These are phyloP conservation scores for Penicillium roqueforti DNA, from an alignment of 495 filamentous ascomycete genomes.

Conservation along the genomic window DNA sequence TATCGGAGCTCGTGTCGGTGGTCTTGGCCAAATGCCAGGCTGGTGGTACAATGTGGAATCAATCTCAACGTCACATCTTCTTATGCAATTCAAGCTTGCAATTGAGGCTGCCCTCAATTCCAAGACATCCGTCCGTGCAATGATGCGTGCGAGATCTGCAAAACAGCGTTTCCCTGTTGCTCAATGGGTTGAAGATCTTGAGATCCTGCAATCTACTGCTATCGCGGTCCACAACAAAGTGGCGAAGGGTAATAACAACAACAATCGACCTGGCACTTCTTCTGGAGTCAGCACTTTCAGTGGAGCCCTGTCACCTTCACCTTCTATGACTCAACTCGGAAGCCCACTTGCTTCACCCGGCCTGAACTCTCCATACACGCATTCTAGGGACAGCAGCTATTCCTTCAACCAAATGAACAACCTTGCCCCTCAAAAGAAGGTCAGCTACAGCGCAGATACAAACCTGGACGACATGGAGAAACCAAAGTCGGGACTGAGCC, in stretches of 20 bases:
- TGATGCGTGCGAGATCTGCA: slow-evolving; percentile 70
- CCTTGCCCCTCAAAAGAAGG: slow-evolving; percentile 44
- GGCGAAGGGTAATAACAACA: slow-evolving; percentile 34
- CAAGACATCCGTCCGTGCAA: slow-evolving; percentile 51
- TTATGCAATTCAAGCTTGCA: slow-evolving; percentile 69
- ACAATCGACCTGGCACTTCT: slow-evolving; percentile 30
- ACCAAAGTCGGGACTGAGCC: slow-evolving; percentile 35
- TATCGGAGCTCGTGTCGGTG: slow-evolving; percentile 61
- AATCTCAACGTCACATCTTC: slow-evolving; percentile 61
- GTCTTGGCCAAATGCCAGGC: slow-evolving; percentile 73
- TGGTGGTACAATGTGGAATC: slow-evolving; percentile 71
- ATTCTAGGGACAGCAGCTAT: slow-evolving; percentile 25
- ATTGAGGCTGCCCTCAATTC: slow-evolving; percentile 64
- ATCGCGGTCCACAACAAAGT: slow-evolving; percentile 45
- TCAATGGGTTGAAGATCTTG: slow-evolving; percentile 62
- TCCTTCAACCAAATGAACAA: slow-evolving; percentile 42
- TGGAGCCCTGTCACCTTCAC: slow-evolving; percentile 23
- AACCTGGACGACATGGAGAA: slow-evolving; percentile 33
- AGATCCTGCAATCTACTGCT: slow-evolving; percentile 54
- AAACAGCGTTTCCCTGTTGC: slow-evolving; percentile 73
- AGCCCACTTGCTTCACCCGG: slow-evolving; percentile 43
- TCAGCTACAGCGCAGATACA: slow-evolving; percentile 42
- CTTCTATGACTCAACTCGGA: slow-evolving; percentile 20
- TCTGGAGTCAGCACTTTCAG: slow-evolving; percentile 35
- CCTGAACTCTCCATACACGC: slow-evolving; percentile 26